Evolutionary conservation across 148 eudicot species (phyloP).

Genomic region (Hydrangea macrophylla): DNA sequence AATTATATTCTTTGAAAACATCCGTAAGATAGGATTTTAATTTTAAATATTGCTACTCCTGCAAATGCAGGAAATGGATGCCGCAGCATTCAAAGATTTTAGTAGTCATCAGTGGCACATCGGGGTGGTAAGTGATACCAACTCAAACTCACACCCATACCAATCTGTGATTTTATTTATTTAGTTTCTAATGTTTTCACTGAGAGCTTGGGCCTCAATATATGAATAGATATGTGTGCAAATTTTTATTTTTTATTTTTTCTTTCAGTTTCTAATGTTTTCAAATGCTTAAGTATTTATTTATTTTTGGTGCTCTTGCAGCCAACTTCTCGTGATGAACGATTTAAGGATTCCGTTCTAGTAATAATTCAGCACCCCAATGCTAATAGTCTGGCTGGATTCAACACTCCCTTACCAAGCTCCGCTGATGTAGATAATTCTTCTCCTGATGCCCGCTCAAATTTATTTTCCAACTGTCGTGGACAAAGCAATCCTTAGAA

Average conservation of each 20-base stretch:
- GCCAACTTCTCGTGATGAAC: conserved; percentile 51
- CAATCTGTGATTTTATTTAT: background rate
- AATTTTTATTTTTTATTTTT: too few species aligned
- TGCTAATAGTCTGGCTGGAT: conserved; percentile 23
- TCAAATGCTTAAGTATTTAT: too few species aligned
- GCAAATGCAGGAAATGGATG: conserved; percentile 79
- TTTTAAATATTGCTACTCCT: background rate
- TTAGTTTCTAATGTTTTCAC: background rate
- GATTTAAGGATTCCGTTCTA: conserved; percentile 45
- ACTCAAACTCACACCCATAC: background rate
- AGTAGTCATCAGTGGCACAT: conserved; percentile 75
- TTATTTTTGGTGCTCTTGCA: conserved; percentile 34
- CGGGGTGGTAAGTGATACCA: conserved; percentile 73
- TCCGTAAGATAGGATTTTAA: background rate
- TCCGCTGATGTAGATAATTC: conserved; percentile 11
- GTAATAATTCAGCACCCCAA: conserved; percentile 83
- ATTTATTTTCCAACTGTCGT: conserved; percentile 2
- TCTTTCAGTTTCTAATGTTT: too few species aligned
- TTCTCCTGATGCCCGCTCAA: background rate
- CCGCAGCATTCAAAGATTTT: conserved; percentile 65
- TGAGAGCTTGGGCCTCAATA: too few species aligned
- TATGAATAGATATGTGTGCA: too few species aligned
- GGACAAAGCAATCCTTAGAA: background rate
- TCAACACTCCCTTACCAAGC: conserved; percentile 10
- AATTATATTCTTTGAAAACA: too few species aligned